phyloP scores from a whole-genome alignment of 2,329 filamentous ascomycete genomes.

The Magnaporthiopsis rhizophila region DNA sequence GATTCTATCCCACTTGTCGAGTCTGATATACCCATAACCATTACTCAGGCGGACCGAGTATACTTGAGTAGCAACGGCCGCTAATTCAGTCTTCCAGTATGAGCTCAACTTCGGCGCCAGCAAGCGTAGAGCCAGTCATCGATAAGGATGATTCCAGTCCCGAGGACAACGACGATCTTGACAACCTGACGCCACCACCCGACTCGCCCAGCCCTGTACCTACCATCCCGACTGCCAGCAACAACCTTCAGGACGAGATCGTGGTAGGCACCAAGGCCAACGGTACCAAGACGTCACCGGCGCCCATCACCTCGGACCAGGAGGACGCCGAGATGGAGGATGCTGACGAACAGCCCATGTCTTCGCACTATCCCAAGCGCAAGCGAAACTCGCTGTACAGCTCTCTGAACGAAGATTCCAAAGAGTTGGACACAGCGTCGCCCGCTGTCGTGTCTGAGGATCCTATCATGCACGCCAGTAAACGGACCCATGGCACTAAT shows the following conservation, averaged over 20 bases:
- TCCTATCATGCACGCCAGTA: conserved; percentile 13
- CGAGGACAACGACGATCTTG: conserved; percentile 29
- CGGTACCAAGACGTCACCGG: conserved; percentile 27
- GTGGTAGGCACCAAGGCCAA: conserved; percentile 39
- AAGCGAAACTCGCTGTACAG: conserved; percentile 45
- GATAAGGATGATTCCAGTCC: conserved; percentile 22
- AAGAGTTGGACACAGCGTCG: conserved; percentile 21
- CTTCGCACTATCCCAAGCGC: conserved; percentile 43
- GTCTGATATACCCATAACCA: not conserved
- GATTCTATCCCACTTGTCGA: not conserved
- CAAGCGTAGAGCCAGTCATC: not conserved
- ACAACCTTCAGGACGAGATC: conserved; percentile 43
- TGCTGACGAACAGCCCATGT: conserved; percentile 22
- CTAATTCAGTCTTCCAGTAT: not conserved
- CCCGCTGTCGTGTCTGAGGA: not conserved
- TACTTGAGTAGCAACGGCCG: not conserved
- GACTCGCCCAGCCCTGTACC: conserved; percentile 19
- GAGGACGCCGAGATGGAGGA: conserved; percentile 39
- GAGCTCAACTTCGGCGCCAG: not conserved
- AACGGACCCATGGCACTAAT: conserved; percentile 20
- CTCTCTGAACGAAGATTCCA: conserved; percentile 40
- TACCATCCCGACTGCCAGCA: conserved; percentile 25
- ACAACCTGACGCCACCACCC: conserved; percentile 36
- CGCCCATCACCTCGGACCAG: conserved; percentile 23
- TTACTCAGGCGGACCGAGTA: not conserved